Conservation (phyloP, 805 yeast species). For the Barnettozyma siamensis region DNA sequence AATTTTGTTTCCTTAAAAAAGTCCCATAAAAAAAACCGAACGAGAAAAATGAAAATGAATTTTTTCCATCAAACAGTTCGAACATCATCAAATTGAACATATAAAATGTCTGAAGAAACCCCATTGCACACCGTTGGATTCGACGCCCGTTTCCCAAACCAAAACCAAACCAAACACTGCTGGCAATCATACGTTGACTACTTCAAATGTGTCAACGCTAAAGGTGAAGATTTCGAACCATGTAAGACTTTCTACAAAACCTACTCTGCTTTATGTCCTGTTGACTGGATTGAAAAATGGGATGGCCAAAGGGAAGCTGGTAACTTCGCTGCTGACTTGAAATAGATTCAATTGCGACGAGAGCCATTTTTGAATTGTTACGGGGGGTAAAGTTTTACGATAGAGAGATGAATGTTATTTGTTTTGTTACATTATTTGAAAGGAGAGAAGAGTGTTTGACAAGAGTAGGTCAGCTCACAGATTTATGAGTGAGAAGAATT, state of each 20-base stretch:
- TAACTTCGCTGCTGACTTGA: conserved; percentile 47
- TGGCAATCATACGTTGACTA: conserved; percentile 97
- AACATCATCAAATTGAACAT: background rate
- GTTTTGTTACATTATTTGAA: too few species aligned
- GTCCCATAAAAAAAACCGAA: conserved; percentile 10
- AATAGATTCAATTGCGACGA: conserved; percentile 11
- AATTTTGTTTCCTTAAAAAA: conserved; percentile 1
- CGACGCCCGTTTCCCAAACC: conserved; percentile 94
- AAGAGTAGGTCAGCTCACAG: background rate
- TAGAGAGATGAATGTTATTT: too few species aligned
- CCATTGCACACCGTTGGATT: conserved; percentile 64
- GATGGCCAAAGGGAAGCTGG: conserved; percentile 74
- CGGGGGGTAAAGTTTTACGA: background rate
- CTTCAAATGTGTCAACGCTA: conserved; percentile 93
- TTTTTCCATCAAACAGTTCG: background rate
- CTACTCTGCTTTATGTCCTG: conserved; percentile 79
- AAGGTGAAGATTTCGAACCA: conserved; percentile 98
- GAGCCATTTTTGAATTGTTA: background rate
- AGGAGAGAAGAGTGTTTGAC: too few species aligned
- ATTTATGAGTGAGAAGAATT: background rate
- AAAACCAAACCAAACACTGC: conserved; percentile 97
- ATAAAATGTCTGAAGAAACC: conserved; percentile 27
- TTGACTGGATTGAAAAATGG: conserved; percentile 83
- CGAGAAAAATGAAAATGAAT: conserved; percentile 4
- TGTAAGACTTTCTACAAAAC: conserved; percentile 93